Percentiles rank a stretch among this genome's conserved stretches.
Evolutionary conservation across 176 grass and related monocot genomes (phyloP).

Genomic region (Coix lacrymajobi): DNA sequence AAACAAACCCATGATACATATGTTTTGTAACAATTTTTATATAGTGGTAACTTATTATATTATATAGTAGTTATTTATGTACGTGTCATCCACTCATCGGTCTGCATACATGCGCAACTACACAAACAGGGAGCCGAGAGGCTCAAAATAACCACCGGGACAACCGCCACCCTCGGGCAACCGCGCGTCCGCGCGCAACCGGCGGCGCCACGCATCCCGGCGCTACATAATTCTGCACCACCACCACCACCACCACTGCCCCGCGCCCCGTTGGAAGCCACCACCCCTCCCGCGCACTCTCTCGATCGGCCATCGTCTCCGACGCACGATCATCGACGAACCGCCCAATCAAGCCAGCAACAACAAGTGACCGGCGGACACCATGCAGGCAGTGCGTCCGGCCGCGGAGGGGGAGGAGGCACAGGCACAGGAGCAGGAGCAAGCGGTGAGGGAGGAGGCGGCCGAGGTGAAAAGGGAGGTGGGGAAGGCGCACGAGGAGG

Average conservation of each 20-base stretch:
- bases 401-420: conserved; percentile 2
- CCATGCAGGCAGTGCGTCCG: conserved; percentile 35
- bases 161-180: conserved; percentile 16
- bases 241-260: neutral
- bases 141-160: conserved; percentile 36
- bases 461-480: conserved; percentile 29
- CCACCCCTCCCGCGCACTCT: neutral
- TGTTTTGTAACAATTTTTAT: too few species aligned
- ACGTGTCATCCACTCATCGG: neutral
- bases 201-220: neutral
- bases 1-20: too few species aligned
- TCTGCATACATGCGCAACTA: neutral
- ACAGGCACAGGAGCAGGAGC: neutral
- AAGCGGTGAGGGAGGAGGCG: conserved; percentile 23
- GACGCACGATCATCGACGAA: neutral
- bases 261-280: neutral
- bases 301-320: neutral
- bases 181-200: conserved; percentile 9
- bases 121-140: neutral
- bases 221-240: conserved; percentile 18
- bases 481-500: conserved; percentile 12
- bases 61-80: too few species aligned
- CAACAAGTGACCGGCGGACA: neutral
- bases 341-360: neutral
- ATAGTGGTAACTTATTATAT: too few species aligned